Percentiles rank a stretch among this genome's conserved stretches.
These are phyloP conservation scores for Penicillium subrubescens DNA, from an alignment of 495 filamentous ascomycete genomes.

Conservation along the genomic window DNA sequence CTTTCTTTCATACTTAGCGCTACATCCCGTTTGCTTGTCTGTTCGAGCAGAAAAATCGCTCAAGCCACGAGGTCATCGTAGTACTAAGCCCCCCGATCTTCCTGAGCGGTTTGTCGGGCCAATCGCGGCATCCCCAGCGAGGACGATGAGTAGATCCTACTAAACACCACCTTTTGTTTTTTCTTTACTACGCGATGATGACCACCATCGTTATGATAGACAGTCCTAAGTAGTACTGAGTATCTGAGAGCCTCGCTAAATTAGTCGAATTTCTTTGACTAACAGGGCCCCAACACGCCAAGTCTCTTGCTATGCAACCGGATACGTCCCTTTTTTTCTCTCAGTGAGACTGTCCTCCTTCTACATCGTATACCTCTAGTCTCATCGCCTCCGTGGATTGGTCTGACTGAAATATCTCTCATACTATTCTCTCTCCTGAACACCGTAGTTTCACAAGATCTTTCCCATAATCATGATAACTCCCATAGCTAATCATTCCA, in stretches of 20 bases:
- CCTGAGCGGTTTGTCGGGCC: constrained; percentile 29
- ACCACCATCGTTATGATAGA: background rate
- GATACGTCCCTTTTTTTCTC: constrained; percentile 1
- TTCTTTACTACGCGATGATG: background rate
- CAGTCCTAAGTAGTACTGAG: no score
- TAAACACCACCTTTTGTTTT: background rate
- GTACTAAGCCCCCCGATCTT: constrained; percentile 5
- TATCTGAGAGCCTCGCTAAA: background rate
- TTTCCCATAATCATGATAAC: background rate
- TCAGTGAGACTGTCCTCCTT: background rate
- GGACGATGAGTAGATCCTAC: no score
- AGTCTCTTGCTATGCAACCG: background rate
- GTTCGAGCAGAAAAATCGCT: constrained; percentile 22
- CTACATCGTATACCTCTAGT: background rate
- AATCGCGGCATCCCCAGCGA: constrained; percentile 12
- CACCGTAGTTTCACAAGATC: background rate
- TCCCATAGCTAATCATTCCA: background rate
- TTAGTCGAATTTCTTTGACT: background rate
- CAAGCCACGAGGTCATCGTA: constrained; percentile 13
- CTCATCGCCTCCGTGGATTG: constrained; percentile 2
- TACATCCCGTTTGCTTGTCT: background rate
- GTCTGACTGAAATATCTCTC: constrained; percentile 4
- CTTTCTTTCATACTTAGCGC: background rate
- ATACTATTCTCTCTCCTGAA: background rate
- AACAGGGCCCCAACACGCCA: background rate